phyloP scores from a whole-genome alignment of 345 rosid genomes.

The Stellera chamaejasme region DNA sequence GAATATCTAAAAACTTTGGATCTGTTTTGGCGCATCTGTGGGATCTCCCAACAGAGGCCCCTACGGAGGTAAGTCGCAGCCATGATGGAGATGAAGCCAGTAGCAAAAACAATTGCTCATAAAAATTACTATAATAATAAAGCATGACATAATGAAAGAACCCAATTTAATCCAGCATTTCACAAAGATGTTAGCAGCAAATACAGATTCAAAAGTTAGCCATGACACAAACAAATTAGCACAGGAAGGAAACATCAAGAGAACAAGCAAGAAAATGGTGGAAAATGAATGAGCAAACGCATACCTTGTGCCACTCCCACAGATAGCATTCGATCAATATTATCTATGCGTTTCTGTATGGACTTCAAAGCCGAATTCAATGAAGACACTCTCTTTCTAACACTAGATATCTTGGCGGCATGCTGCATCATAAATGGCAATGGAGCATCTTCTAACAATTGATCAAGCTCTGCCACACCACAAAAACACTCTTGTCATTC shows the following conservation, averaged over 20 bases:
- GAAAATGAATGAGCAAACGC: conserved; percentile 2
- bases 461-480: conserved; percentile 67
- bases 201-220: not conserved
- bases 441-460: conserved; percentile 79
- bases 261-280: not conserved
- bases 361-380: conserved; percentile 53
- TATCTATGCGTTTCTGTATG: conserved; percentile 64
- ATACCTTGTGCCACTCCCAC: conserved; percentile 41
- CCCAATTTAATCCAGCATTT: not conserved
- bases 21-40: too few species aligned
- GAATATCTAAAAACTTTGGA: too few species aligned
- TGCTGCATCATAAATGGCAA: conserved; percentile 70
- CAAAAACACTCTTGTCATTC: not conserved
- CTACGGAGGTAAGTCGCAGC: too few species aligned
- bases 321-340: conserved; percentile 61
- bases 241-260: not conserved
- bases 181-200: not conserved
- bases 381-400: conserved; percentile 64
- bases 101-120: not conserved
- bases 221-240: not conserved
- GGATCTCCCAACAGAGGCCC: too few species aligned
- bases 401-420: conserved; percentile 62
- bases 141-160: not conserved
- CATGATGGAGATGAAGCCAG: too few species aligned
- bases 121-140: not conserved